Evolutionary conservation across 2,329 filamentous ascomycete genomes (phyloP), one percentile per base, ranked within the genome.

Genomic region (Bertia moriformis): DNA sequence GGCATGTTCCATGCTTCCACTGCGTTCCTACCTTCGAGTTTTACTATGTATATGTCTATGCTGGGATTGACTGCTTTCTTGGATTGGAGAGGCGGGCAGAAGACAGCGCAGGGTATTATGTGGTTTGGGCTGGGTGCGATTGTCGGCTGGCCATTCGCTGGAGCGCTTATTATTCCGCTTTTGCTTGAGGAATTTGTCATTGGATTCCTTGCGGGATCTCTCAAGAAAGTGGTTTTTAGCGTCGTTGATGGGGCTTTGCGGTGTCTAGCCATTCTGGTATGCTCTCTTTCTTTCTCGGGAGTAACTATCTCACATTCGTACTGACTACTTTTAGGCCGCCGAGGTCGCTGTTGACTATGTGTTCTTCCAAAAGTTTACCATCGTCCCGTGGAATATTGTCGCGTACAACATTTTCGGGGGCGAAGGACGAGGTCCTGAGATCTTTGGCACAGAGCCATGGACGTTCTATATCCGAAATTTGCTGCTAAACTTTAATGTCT

Each of bases 371-470:
- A 84, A 84, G 51, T 47, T 82, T 4, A 78, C 76, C 3, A 58
- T 88, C 29, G 85, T 94, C 4, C 78, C 87, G 1, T 83, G 86
- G 69, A 95, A 95, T 53, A 96, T 98, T 51, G 78, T 98, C 51
- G 74, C 81, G 46, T 98, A 98, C 69, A 98, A 98, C 55, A 75
- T 98, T 33, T 89, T 98, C 54, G 83, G 83, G 4, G 77, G 76
- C 4, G 71, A 74, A 0, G 83, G 78, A 13, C 10, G 17, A 20
- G 91, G 89, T 0, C 91, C 91, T 0, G 74, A 94, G 40, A 83
- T 98, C 24, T 98, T 95, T 51, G 91, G 91, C 35, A 93, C 85
- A 1, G 91, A 98, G 59, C 85, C 89, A 1, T 96, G 89, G 91
- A 81, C 88, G 39, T 98, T 95, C 55, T 98, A 98, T 59, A 68